Conservation (phyloP, 495 filamentous ascomycete genomes). For the Aspergillus bridgeri region DNA sequence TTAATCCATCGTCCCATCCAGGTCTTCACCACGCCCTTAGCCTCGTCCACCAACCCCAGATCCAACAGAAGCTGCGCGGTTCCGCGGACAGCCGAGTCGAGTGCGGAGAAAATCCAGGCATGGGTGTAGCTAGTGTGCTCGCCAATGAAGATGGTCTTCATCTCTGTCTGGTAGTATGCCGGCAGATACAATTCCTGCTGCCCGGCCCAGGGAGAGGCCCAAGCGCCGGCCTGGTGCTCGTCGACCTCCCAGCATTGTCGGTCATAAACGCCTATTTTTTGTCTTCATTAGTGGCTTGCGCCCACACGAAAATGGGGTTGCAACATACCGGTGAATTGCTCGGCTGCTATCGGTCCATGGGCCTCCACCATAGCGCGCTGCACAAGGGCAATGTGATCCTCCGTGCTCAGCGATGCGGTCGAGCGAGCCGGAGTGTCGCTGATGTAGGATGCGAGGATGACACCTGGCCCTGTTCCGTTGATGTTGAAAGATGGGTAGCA, state of each 20-base stretch:
- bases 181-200: slow-evolving; percentile 66
- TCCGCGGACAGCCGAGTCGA: slow-evolving; percentile 64
- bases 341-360: slow-evolving; percentile 52
- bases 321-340: slow-evolving; percentile 53
- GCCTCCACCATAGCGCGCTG: slow-evolving; percentile 58
- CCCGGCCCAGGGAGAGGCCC: slow-evolving; percentile 53
- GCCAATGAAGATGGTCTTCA: slow-evolving; percentile 63
- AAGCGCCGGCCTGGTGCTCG: slow-evolving; percentile 48
- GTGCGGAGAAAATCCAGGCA: slow-evolving; percentile 66
- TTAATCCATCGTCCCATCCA: slow-evolving; percentile 69
- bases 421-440: slow-evolving; percentile 42
- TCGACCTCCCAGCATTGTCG: slow-evolving; percentile 60
- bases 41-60: slow-evolving; percentile 67
- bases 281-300: background rate
- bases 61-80: slow-evolving; percentile 63
- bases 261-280: slow-evolving; percentile 37
- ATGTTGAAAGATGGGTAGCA: slow-evolving; percentile 65
- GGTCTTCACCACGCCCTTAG: slow-evolving; percentile 56
- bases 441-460: slow-evolving; percentile 58
- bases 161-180: slow-evolving; percentile 65
- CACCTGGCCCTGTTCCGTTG: slow-evolving; percentile 58
- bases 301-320: background rate
- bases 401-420: slow-evolving; percentile 41
- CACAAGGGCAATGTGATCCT: slow-evolving; percentile 53
- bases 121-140: slow-evolving; percentile 74